phyloP scores from a whole-genome alignment of 2,329 filamentous ascomycete species.

The Fusarium abutilonis region DNA sequence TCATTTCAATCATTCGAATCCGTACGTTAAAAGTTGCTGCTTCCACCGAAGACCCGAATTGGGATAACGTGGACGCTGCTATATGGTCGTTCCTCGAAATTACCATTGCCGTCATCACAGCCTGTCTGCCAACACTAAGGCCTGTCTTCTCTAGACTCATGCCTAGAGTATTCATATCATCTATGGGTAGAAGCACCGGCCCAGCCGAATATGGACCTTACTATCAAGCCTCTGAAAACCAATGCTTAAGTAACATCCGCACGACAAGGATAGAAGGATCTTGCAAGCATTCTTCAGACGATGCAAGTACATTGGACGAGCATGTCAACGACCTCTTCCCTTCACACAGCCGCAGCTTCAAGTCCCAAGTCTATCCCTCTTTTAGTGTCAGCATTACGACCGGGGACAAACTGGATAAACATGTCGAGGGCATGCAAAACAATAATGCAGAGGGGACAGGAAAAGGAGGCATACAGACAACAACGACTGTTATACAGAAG shows the following conservation, averaged over 20 bases:
- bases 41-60: conserved; percentile 18
- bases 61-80: conserved; percentile 24
- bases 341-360: neutral
- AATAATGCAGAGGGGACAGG: neutral
- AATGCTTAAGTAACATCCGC: neutral
- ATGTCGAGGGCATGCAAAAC: neutral
- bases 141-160: conserved; percentile 22
- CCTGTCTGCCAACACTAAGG: conserved; percentile 18
- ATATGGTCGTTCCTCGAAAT: conserved; percentile 32
- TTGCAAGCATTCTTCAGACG: neutral
- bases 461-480: conserved; percentile 7
- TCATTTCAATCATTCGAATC: conserved; percentile 23
- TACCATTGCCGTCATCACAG: conserved; percentile 11
- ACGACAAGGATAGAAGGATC: neutral
- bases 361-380: neutral
- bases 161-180: conserved; percentile 2
- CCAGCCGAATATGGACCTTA: conserved; percentile 1
- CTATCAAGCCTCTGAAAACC: neutral
- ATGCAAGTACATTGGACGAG: neutral
- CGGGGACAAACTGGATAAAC: neutral
- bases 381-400: conserved; percentile 6
- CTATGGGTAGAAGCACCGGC: neutral
- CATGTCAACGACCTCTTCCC: neutral
- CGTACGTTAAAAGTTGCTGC: conserved; percentile 15
- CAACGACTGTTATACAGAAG: conserved; percentile 4